phyloP scores from a whole-genome alignment of 345 rosid genomes.

The Gossypium arboreum region DNA sequence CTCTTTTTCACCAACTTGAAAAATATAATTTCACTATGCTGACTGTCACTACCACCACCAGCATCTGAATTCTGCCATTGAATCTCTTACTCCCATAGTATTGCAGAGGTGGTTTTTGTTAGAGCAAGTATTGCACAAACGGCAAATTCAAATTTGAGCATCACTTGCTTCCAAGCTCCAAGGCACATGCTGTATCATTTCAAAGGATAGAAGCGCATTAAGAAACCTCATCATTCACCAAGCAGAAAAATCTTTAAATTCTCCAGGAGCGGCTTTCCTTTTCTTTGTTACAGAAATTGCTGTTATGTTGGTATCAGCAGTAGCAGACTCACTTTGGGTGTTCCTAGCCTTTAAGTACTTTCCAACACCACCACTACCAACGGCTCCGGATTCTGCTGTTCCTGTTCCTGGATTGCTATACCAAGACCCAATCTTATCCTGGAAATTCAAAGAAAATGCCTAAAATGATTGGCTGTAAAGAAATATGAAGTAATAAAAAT shows the following conservation, averaged over 20 bases:
- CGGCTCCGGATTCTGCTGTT: slow-evolving; percentile 39
- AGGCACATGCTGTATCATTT: background rate
- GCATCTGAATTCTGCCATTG: background rate
- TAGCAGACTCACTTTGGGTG: slow-evolving; percentile 32
- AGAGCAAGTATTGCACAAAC: background rate
- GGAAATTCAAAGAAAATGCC: slow-evolving; percentile 22
- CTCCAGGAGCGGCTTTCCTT: slow-evolving; percentile 52
- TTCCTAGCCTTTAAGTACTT: slow-evolving; percentile 70
- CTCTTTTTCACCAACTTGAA: slow-evolving; percentile 2
- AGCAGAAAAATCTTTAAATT: slow-evolving; percentile 70
- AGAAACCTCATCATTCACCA: slow-evolving; percentile 59
- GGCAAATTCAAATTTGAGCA: background rate
- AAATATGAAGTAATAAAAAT: background rate
- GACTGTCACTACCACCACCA: background rate
- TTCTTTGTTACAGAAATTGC: slow-evolving; percentile 48
- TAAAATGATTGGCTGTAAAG: background rate
- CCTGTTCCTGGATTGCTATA: slow-evolving; percentile 87
- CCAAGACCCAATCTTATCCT: slow-evolving; percentile 92
- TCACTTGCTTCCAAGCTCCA: slow-evolving; percentile 2
- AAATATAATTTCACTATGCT: slow-evolving; percentile 12
- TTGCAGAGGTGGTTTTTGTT: background rate
- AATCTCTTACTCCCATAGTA: background rate
- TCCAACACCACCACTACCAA: slow-evolving; percentile 43
- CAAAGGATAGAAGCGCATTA: background rate
- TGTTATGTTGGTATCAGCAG: slow-evolving; percentile 29